Conservation (phyloP, 2,329 filamentous ascomycete species). For the Cordyceps cateniannulata region DNA sequence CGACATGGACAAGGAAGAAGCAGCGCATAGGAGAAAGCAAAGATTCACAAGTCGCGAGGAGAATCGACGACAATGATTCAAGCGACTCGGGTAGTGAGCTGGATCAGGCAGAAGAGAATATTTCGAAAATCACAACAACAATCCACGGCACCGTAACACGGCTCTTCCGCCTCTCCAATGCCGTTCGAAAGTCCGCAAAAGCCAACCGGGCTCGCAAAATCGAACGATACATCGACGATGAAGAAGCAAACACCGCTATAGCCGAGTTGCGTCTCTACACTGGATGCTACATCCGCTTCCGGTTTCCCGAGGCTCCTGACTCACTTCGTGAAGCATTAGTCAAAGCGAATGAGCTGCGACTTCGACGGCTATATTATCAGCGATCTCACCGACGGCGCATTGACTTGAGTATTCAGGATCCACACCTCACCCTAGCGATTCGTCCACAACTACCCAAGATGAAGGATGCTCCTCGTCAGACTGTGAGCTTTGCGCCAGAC, state of each 20-base stretch:
- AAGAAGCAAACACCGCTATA: conserved; percentile 23
- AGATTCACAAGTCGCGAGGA: conserved; percentile 14
- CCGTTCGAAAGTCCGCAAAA: conserved; percentile 22
- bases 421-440: not conserved
- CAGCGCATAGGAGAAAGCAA: not conserved
- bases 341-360: conserved; percentile 17
- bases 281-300: conserved; percentile 22
- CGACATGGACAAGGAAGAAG: not conserved
- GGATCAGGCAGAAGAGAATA: conserved; percentile 16
- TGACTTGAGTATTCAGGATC: conserved; percentile 14
- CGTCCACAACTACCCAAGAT: conserved; percentile 13
- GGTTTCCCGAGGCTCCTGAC: conserved; percentile 21
- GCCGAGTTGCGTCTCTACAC: conserved; percentile 23
- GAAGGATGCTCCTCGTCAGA: conserved; percentile 6
- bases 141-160: conserved; percentile 23
- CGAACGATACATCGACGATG: conserved; percentile 20
- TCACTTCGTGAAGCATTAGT: conserved; percentile 18
- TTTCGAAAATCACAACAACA: conserved; percentile 17
- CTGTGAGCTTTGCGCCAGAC: conserved; percentile 14
- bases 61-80: conserved; percentile 12
- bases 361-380: conserved; percentile 19
- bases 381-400: conserved; percentile 15
- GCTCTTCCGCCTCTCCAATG: conserved; percentile 24
- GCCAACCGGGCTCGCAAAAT: conserved; percentile 19
- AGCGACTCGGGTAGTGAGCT: conserved; percentile 14